Conservation (phyloP, 441 rosid genomes). For the Croton setiger region DNA sequence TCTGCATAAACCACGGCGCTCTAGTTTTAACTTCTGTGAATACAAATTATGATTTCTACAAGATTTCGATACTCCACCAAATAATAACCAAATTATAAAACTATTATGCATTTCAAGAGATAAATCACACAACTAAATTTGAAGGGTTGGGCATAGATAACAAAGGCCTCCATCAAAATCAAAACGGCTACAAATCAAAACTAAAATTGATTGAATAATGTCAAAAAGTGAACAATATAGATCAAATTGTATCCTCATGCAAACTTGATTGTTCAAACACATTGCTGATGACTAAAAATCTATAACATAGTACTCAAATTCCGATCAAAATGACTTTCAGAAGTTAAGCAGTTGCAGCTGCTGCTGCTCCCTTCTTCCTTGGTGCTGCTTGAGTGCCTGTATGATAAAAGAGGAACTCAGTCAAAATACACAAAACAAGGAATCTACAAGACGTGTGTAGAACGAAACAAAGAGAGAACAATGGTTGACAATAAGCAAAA, state of each 20-base stretch:
- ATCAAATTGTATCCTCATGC: slow-evolving; percentile 17
- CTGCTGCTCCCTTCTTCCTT: slow-evolving; percentile 56
- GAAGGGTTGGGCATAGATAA: neutral
- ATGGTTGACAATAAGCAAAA: no score
- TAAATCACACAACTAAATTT: neutral
- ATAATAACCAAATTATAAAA: neutral
- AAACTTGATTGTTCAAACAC: slow-evolving; percentile 22
- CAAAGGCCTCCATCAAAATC: slow-evolving; percentile 19
- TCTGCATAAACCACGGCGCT: no score
- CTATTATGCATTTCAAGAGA: neutral
- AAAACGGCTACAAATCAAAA: slow-evolving; percentile 22
- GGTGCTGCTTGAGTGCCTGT: slow-evolving; percentile 72
- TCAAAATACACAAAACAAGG: neutral
- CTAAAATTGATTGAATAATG: slow-evolving; percentile 21
- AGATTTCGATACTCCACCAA: neutral
- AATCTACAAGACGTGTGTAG: neutral
- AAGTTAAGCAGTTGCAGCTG: slow-evolving; percentile 48
- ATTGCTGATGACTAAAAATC: slow-evolving; percentile 18
- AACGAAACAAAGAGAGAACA: no score
- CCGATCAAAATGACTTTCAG: slow-evolving; percentile 7
- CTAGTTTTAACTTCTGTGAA: neutral
- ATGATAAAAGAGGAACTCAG: neutral
- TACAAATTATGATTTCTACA: neutral
- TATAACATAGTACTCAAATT: slow-evolving; percentile 17
- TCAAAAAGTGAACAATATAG: slow-evolving; percentile 15